Conservation (phyloP, 768 basidiomycete species). For the Exidia glandulosa region DNA sequence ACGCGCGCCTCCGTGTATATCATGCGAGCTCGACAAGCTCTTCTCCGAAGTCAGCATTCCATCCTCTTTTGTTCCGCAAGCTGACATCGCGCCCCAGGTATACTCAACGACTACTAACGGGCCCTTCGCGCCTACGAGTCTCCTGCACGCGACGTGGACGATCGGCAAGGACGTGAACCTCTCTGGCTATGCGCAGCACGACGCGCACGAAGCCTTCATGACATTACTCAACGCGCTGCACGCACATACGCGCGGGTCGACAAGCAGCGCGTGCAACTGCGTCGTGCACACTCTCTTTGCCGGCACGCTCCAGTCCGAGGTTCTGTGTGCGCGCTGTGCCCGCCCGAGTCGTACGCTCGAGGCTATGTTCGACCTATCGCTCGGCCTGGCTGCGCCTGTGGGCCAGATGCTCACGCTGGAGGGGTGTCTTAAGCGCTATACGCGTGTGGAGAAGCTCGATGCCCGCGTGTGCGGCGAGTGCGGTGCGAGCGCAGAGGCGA, state of each 20-base stretch:
- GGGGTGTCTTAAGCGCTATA: slow-evolving; percentile 69
- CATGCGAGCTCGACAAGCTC: slow-evolving; percentile 87
- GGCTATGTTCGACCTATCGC: slow-evolving; percentile 82
- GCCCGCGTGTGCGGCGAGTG: slow-evolving; percentile 78
- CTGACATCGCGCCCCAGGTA: background rate
- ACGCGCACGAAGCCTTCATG: slow-evolving; percentile 85
- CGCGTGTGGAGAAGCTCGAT: slow-evolving; percentile 74
- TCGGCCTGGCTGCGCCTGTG: slow-evolving; percentile 51
- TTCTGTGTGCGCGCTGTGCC: slow-evolving; percentile 78
- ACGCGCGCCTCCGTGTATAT: slow-evolving; percentile 55
- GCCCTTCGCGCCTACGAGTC: slow-evolving; percentile 72
- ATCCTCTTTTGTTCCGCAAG: no score
- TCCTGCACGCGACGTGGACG: slow-evolving; percentile 79
- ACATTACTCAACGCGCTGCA: slow-evolving; percentile 82
- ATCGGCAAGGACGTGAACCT: slow-evolving; percentile 66
- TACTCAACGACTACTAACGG: slow-evolving; percentile 15
- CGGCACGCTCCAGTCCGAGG: slow-evolving; percentile 78
- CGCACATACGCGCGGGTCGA: slow-evolving; percentile 58
- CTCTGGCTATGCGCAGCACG: slow-evolving; percentile 94
- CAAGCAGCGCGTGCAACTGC: slow-evolving; percentile 75
- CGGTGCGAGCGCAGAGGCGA: slow-evolving; percentile 63
- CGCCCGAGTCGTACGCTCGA: slow-evolving; percentile 71
- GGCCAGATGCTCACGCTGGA: slow-evolving; percentile 56
- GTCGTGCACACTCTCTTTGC: slow-evolving; percentile 86
- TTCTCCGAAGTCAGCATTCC: slow-evolving; percentile 68